These are phyloP conservation scores for Rhizomucor pusillus DNA, from an alignment of 371 early-diverging fungal genomes.

Conservation along the genomic window DNA sequence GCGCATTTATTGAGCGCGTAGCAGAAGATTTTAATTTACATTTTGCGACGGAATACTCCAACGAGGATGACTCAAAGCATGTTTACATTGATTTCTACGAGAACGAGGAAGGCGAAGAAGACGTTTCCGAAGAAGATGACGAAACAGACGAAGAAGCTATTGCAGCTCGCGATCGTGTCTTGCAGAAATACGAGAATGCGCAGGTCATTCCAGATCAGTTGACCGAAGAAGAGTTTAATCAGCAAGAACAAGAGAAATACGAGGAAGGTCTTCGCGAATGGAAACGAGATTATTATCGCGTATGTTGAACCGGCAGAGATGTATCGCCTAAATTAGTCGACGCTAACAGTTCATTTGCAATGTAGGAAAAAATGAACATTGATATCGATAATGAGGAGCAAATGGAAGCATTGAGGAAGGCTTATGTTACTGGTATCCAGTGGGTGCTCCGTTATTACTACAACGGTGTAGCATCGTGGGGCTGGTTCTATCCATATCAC, in stretches of 20 bases:
- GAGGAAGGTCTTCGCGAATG: slow-evolving; percentile 59
- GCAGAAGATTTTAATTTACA: slow-evolving; percentile 65
- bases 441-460: slow-evolving; percentile 99
- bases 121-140: slow-evolving; percentile 46
- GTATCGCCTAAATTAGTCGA: not conserved
- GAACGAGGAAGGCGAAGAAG: slow-evolving; percentile 41
- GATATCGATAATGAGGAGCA: slow-evolving; percentile 45
- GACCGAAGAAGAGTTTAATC: slow-evolving; percentile 38
- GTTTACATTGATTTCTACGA: slow-evolving; percentile 50
- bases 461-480: slow-evolving; percentile 95
- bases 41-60: slow-evolving; percentile 35
- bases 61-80: slow-evolving; percentile 40
- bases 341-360: not conserved
- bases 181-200: slow-evolving; percentile 65
- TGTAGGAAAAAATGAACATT: slow-evolving; percentile 68
- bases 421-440: slow-evolving; percentile 92
- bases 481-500: slow-evolving; percentile 98
- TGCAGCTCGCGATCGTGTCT: slow-evolving; percentile 64
- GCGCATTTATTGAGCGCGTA: slow-evolving; percentile 61
- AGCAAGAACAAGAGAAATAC: slow-evolving; percentile 53
- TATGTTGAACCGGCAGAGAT: slow-evolving; percentile 7
- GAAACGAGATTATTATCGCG: slow-evolving; percentile 73
- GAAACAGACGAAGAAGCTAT: slow-evolving; percentile 49
- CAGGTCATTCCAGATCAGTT: slow-evolving; percentile 56
- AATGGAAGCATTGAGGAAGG: slow-evolving; percentile 63